Evolutionary conservation across 208 protist species (phyloP), one percentile per base, ranked within the genome.

Genomic region (Acanthamoeba healyi): DNA sequence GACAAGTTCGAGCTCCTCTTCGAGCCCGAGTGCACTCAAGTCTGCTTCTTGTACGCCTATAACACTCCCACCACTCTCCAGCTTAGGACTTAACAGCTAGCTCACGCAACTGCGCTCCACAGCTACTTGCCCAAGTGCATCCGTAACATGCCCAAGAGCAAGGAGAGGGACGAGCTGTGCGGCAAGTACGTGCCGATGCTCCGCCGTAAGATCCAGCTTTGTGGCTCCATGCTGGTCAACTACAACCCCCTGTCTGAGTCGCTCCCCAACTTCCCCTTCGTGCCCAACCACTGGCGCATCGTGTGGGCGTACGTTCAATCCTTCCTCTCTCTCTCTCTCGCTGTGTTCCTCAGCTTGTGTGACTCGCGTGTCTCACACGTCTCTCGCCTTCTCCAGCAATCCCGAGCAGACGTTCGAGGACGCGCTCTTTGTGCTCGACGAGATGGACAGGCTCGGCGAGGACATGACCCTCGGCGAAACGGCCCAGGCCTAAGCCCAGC

Each of bases 1-100:
- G 81, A 89, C 51, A 26, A 38, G 29, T 89, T 67, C 81, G 46
- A 89, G 54, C 51, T 89, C 17, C 81, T 89, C 46, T 65, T 63
- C 51, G 81, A 89, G 81, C 81, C 81, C 51, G 81, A 89, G 44
- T 65, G 81, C 54, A 65, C 51, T n/a, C 40, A 89, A 65, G 81
- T 89, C 32, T 89, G 81, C 81, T 89, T 89, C 81, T 89, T 54
- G 81, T 89, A 89, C 51, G 81, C 12, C 26, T 12, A 49, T 49
- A 4, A 49, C 44, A 4, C 44, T 12, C 44, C 44, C 44, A 4
- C 44, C 44, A 49, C 4, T 15, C 51, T n/a, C 51, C 51, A 58
- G 5, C 51, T 19, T 58, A 12, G 1, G 0, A 58, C 51, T 26
- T 6, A 58, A 49, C 12, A 49, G 12, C 26, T 26, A 22, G 4